Evolutionary conservation across 179 eudicot species (phyloP), one percentile per base, ranked within the genome.

Genomic region (Silene coronaria): DNA sequence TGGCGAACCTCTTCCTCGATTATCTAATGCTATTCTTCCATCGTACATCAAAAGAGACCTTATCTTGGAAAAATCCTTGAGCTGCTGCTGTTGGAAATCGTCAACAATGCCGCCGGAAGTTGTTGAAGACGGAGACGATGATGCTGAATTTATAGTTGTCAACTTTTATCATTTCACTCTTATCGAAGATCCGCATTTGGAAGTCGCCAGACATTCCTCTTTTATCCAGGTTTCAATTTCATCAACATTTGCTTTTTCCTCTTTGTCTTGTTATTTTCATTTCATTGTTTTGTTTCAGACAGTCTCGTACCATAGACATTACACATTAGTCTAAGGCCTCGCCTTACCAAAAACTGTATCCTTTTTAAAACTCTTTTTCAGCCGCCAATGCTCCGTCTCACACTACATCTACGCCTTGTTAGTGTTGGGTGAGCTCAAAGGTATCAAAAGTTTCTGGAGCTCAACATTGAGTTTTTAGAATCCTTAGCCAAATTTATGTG

Each of bases 161-260:
- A 93, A 93, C 73, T 93, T 93, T 72, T 93, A 93, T 76, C 84
- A 77, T 17, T 87, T 93, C 65, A 85, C 87, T 19, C 76, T 67
- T 34, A 80, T 93, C 48, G 16, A 83, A 45, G 82, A 91, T 75
- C 97, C 98, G n/a, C 77, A 85, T 11, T 80, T 83, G 32, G 95
- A 89, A 85, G 90, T 93, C 71, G 73, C 89, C 72, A 83, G 75
- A 21, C 97, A 93, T 83, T 86, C 91, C 2, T 78, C 86, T 32
- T 85, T 93, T 83, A 78, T 88, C 80, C 84, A 93, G 97, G 98
- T 86, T 55, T 1, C 17, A 42, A 42, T 42, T 42, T 42, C 48
- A 42, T 42, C 48, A n/a, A n/a, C n/a, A n/a, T n/a, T n/a, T n/a
- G n/a, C n/a, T n/a, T n/a, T n/a, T n/a, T n/a, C 11, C 10, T 22